phyloP scores from a whole-genome alignment of 345 rosid genomes.

The Dipteronia dyeriana region DNA sequence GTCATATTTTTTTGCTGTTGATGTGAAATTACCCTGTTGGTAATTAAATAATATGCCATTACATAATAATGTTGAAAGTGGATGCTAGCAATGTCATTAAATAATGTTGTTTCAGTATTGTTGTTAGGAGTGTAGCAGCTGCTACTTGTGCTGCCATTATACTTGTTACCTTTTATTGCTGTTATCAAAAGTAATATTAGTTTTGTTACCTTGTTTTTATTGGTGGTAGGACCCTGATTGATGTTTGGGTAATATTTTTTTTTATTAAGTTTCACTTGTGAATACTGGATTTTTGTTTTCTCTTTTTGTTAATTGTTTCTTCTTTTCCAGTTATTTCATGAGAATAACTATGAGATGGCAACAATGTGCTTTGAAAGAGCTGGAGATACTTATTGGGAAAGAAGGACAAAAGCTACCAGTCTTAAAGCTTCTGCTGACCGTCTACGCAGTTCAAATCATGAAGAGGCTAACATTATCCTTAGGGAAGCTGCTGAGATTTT shows the following conservation, averaged over 20 bases:
- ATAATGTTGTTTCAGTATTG: neutral
- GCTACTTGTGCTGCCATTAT: neutral
- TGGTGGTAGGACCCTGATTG: neutral
- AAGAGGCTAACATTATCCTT: constrained; percentile 29
- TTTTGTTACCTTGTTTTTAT: neutral
- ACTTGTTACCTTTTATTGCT: neutral
- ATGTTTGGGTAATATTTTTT: neutral
- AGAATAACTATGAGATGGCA: constrained; percentile 48
- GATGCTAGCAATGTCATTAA: neutral
- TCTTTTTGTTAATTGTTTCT: constrained; percentile 8
- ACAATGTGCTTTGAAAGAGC: constrained; percentile 54
- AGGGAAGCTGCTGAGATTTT: constrained; percentile 53
- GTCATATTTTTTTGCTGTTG: too few relatives aligned
- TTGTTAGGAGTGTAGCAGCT: too few relatives aligned
- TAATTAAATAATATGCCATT: neutral
- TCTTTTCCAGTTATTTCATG: constrained; percentile 41
- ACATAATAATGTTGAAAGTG: neutral
- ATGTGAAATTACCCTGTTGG: neutral
- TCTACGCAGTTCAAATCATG: constrained; percentile 34
- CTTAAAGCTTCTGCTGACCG: constrained; percentile 45
- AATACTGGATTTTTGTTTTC: neutral
- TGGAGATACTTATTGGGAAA: constrained; percentile 40
- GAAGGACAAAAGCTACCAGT: constrained; percentile 42
- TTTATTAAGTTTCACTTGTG: too few relatives aligned
- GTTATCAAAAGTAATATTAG: neutral